phyloP scores from a whole-genome alignment of 2,329 filamentous ascomycete species.

The Beauveria asiatica region DNA sequence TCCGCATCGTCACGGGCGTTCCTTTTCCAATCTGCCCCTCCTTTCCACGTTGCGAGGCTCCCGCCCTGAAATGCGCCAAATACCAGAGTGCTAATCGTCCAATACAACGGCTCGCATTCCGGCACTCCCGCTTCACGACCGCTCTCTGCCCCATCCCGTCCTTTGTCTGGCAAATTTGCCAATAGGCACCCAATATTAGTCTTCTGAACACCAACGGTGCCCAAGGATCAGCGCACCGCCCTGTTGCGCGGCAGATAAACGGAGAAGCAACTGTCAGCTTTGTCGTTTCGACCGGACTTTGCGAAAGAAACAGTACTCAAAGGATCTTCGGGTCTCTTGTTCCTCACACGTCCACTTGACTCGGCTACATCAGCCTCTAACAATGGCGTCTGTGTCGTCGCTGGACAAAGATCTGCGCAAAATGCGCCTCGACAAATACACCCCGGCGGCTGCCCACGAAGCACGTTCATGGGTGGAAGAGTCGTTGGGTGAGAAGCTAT shows the following conservation, averaged over 20 bases:
- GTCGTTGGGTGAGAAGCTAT: conserved; percentile 63
- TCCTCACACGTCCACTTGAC: neutral
- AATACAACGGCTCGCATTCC: conserved; percentile 13
- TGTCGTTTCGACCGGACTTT: neutral
- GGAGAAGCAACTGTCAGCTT: neutral
- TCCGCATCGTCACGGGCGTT: neutral
- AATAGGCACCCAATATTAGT: neutral
- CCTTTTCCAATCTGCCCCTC: conserved; percentile 1
- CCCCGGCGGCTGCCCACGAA: conserved; percentile 81
- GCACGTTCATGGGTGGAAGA: conserved; percentile 79
- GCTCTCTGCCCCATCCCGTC: neutral
- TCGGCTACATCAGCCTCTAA: conserved; percentile 5
- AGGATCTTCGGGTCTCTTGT: neutral
- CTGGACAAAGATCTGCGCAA: conserved; percentile 93
- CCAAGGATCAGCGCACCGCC: neutral
- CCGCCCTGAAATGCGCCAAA: conserved; percentile 12
- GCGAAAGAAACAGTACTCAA: neutral
- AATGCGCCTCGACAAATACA: conserved; percentile 88
- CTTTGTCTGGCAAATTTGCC: neutral
- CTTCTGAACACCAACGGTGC: neutral
- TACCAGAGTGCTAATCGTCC: conserved; percentile 11
- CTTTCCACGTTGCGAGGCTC: neutral
- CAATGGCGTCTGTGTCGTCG: conserved; percentile 88
- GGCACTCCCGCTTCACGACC: neutral
- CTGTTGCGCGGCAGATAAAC: neutral